These are phyloP conservation scores for Solanum bulbocastanum DNA, from an alignment of 257 asterid genomes.

Conservation along the genomic window DNA sequence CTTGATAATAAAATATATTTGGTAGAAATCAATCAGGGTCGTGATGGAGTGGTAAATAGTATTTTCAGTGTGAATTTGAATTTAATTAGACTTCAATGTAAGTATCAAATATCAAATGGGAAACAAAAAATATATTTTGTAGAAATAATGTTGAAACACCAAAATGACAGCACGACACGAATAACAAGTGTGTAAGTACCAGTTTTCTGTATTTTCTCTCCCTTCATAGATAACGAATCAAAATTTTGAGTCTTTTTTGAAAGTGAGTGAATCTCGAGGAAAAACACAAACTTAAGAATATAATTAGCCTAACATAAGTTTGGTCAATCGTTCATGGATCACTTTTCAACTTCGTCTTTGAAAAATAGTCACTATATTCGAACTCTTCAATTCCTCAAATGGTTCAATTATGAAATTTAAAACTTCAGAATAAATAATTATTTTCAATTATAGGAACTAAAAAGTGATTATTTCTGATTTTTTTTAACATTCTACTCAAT, in stretches of 20 bases:
- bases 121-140: too few species aligned
- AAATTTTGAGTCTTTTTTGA: too few species aligned
- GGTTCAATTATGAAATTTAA: too few species aligned
- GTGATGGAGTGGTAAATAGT: neutral
- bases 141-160: too few species aligned
- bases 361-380: neutral
- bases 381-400: neutral
- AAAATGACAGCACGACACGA: too few species aligned
- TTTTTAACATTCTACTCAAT: neutral
- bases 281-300: too few species aligned
- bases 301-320: neutral
- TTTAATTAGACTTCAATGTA: rapidly evolving
- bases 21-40: neutral
- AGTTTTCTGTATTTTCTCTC: too few species aligned
- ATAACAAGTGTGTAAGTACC: too few species aligned
- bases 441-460: neutral
- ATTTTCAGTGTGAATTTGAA: too few species aligned
- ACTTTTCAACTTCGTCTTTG: neutral
- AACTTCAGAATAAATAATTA: neutral
- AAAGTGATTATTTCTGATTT: neutral
- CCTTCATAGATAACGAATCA: too few species aligned
- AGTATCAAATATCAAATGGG: too few species aligned
- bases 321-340: neutral
- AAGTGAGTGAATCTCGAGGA: neutral
- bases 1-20: neutral